phyloP scores from a whole-genome alignment of 306 rosid species.

The Heteromeles arbutifolia region DNA sequence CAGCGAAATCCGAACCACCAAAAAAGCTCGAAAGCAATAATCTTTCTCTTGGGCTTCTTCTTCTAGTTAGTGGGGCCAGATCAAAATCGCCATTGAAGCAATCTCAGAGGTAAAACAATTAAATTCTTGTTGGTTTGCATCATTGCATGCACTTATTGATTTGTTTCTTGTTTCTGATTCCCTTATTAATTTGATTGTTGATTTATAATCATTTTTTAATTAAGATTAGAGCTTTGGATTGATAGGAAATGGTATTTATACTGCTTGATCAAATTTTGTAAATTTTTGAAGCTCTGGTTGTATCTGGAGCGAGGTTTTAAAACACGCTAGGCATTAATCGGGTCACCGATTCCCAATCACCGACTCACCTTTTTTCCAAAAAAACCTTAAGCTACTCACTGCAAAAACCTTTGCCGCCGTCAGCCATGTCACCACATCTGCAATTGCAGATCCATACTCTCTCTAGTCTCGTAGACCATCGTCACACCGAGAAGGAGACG shows the following conservation, averaged over 20 bases:
- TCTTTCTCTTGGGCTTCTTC: background rate
- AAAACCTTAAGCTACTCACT: too few relatives aligned
- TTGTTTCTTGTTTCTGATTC: background rate
- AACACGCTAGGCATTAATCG: too few relatives aligned
- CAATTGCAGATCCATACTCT: too few relatives aligned
- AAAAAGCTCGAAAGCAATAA: background rate
- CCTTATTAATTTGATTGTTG: background rate
- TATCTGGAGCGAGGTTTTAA: too few relatives aligned
- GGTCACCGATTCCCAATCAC: too few relatives aligned
- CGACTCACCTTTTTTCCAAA: too few relatives aligned
- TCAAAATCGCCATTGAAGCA: background rate
- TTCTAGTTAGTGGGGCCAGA: background rate
- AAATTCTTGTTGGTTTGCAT: background rate
- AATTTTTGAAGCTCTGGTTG: background rate
- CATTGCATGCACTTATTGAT: background rate
- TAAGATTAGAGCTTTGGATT: background rate
- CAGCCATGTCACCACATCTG: too few relatives aligned
- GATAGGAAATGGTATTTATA: background rate
- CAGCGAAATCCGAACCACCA: background rate
- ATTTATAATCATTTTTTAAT: background rate
- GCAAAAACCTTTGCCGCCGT: too few relatives aligned
- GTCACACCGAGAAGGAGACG: too few relatives aligned
- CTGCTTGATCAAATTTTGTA: background rate
- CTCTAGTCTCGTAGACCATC: too few relatives aligned
- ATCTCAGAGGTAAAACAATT: background rate